Base-by-base conservation (phyloP, 2,329 filamentous ascomycete species). In the Purpureocillium lavendulum region DNA sequence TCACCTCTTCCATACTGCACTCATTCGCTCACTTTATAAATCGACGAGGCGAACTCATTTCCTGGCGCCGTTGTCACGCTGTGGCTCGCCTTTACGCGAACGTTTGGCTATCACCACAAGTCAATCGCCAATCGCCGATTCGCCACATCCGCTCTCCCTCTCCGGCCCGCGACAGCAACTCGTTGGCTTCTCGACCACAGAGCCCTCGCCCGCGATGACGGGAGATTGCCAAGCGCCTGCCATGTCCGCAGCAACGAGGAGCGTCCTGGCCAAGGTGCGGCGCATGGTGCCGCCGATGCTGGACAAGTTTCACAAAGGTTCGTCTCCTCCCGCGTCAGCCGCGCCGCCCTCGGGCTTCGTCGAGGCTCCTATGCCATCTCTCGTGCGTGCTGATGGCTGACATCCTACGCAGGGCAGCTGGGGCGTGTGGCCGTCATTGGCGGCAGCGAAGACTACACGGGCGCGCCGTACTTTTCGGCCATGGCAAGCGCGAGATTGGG, bases 391-490 rank as follows among this genome's bases (percentile, higher is more conserved):
- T 30, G 34, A 30, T 39, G 21, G 21, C 21, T 33, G 36, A 34
- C 29, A 40, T 32, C 17, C 34, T n/a, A 7, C 28, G 4, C 51
- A 94, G 90, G 92, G 43, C 90, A 97, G 64, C 73, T 95, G 49
- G 92, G 92, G 5, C 79, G 92, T 40, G 80, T 98, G 39, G 92
- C 81, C 38, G 92, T 98, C 42, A 92, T 98, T 49, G 92, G 92
- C 38, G 92, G 92, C 31, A 94, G 87, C 56, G 82, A 90, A 59
- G 90, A 97, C 64, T 98, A 97, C 60, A 96, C 92, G 2, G 92
- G 92, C 30, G 92, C 92, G 42, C 92, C 92, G 11, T 98, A 95
- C 67, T 98, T 98, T 66, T 96, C 90, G 15, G 89, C 90, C 48
- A 96, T 96, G 80, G 92, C 92, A 11, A 95, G 87, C 49, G 92